These are phyloP conservation scores for Fusarium verticillioides DNA, from an alignment of 2,329 filamentous ascomycete genomes.

Conservation along the genomic window DNA sequence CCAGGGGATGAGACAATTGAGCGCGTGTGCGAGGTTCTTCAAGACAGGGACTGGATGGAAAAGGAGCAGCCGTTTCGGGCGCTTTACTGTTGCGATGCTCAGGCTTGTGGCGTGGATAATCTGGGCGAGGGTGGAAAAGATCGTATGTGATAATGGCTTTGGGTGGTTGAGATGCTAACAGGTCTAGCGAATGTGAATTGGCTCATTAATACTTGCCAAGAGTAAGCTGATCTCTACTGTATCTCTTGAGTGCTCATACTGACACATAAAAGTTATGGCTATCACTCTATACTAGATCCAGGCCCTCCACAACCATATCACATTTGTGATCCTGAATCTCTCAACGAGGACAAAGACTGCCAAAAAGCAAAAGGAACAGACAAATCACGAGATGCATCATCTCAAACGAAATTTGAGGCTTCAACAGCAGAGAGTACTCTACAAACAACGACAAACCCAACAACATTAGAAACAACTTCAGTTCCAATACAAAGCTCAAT, in stretches of 20 bases:
- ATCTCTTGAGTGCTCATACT: neutral
- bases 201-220: slow-evolving; percentile 62
- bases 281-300: slow-evolving; percentile 40
- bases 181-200: slow-evolving; percentile 60
- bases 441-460: neutral
- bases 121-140: slow-evolving; percentile 52
- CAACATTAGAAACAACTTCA: slow-evolving; percentile 6
- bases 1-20: slow-evolving; percentile 46
- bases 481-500: slow-evolving; percentile 12
- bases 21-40: slow-evolving; percentile 48
- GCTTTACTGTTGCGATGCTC: slow-evolving; percentile 64
- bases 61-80: slow-evolving; percentile 52
- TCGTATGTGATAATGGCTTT: slow-evolving; percentile 49
- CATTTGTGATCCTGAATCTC: slow-evolving; percentile 34
- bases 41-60: slow-evolving; percentile 40
- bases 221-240: slow-evolving; percentile 51
- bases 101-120: slow-evolving; percentile 60
- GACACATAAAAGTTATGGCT: slow-evolving; percentile 39
- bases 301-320: slow-evolving; percentile 42
- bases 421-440: neutral
- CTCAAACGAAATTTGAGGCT: neutral
- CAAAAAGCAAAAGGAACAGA: slow-evolving; percentile 3
- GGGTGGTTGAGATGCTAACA: slow-evolving; percentile 22
- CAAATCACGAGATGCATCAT: neutral
- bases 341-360: slow-evolving; percentile 24